Base-by-base conservation (phyloP, 2,329 filamentous ascomycete genomes). In the Tricladium varicosporioides region DNA sequence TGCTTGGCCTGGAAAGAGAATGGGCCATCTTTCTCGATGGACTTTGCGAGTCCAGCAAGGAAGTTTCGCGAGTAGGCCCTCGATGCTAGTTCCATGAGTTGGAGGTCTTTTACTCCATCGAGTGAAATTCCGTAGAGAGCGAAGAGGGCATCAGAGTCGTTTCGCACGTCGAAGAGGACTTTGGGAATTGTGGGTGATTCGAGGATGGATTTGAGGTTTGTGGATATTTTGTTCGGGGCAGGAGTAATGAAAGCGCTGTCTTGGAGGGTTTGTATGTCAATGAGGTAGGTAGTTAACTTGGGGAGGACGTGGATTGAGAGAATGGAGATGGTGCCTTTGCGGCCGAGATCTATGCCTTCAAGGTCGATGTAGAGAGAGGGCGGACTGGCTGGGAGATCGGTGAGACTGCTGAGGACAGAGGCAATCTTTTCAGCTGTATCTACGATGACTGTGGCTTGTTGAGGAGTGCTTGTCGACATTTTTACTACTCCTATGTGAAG, bases 131-230 rank as follows among this genome's bases (percentile, higher is more conserved):
- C 43, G 59, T 70, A 83, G 33, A 75, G 77, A 46, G 45, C 65
- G 63, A 73, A 82, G 0, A 86, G 67, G 0, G 82, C 81, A 61
- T 85, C 78, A 0, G 82, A 81, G 62, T 84, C 80, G 60, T 80
- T 81, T 2, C 81, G 78, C 14, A 86, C 72, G 58, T 86, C 82
- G 62, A 84, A 85, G 58, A 85, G 75, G 31, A 79, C 76, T 60
- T 85, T 85, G 0, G 70, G 67, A 14, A 79, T 75, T 0, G 48
- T 8, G 0, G 59, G 5, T 0, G 71, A 74, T 65, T 84, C 76
- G 1, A 84, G 66, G 9, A 84, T 73, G 0, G 48, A 46, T 58
- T 75, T 75, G 1, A 78, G 57, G 4, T 68, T 62, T 9, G 1
- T 65, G 70, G 0, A 56, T 62, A 73, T 57, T 1, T 60, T 69